phyloP scores from a whole-genome alignment of 257 asterid species.

The Gentiana straminea region DNA sequence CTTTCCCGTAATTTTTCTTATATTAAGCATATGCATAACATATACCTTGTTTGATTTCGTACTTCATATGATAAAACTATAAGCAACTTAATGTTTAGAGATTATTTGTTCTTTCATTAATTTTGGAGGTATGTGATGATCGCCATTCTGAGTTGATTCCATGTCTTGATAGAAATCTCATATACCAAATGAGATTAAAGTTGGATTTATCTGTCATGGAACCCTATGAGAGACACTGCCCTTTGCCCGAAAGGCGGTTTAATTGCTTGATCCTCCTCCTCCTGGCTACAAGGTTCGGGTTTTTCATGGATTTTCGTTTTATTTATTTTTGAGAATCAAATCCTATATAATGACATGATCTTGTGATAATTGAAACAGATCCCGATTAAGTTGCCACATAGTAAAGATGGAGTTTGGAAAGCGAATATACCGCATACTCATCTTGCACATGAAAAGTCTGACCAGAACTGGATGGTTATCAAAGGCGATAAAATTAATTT shows the following conservation, averaged over 20 bases:
- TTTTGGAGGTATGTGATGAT: constrained; percentile 99
- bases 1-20: too few relatives aligned
- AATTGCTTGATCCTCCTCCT: constrained; percentile 98
- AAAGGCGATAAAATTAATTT: too few relatives aligned
- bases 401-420: constrained; percentile 95
- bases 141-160: constrained; percentile 97
- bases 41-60: too few relatives aligned
- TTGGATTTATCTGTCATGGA: constrained; percentile 92
- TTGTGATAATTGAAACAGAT: constrained; percentile 29
- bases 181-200: constrained; percentile 82
- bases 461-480: too few relatives aligned
- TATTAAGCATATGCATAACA: too few relatives aligned
- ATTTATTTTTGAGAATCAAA: constrained; percentile 4
- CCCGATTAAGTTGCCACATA: constrained; percentile 90
- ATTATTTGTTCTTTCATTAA: too few relatives aligned
- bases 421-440: constrained; percentile 94
- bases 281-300: constrained; percentile 75
- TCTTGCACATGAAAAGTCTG: constrained; percentile 90
- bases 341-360: background rate
- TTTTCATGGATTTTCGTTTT: background rate
- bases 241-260: constrained; percentile 81
- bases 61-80: too few relatives aligned
- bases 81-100: too few relatives aligned
- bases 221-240: constrained; percentile 98
- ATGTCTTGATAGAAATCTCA: constrained; percentile 90